These are phyloP conservation scores for Helianthus annuus DNA, from an alignment of 129 eudicot species.

Conservation along the genomic window DNA sequence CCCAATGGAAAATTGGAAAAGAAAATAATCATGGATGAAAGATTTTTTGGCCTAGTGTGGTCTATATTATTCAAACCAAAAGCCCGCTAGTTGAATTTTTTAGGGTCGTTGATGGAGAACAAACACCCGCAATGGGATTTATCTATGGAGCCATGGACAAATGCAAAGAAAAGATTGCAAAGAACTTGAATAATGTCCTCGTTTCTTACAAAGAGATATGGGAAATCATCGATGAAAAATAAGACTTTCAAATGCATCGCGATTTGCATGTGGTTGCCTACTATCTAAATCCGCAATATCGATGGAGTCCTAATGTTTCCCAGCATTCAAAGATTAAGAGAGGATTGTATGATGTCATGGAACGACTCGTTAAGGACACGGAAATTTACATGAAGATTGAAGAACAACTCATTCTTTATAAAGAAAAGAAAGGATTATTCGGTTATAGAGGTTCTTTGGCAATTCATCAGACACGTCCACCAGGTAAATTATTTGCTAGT, in stretches of 20 bases:
- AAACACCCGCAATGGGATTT: neutral
- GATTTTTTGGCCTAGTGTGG: neutral
- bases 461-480: too few relatives aligned
- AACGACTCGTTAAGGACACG: neutral
- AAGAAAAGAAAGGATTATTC: neutral
- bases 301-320: neutral
- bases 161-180: neutral
- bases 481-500: too few relatives aligned
- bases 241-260: neutral
- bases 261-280: neutral
- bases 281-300: neutral
- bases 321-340: neutral
- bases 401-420: neutral
- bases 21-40: neutral
- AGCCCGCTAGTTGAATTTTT: neutral
- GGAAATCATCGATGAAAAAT: neutral
- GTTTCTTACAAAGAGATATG: neutral
- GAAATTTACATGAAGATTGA: neutral
- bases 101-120: neutral
- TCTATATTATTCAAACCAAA: neutral
- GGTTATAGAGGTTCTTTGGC: too few relatives aligned
- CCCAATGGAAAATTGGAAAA: neutral
- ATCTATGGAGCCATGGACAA: neutral
- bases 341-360: neutral
- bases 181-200: neutral